These are phyloP conservation scores for Metschnikowia noctiluminum DNA, from an alignment of 805 yeast genomes.

Conservation along the genomic window DNA sequence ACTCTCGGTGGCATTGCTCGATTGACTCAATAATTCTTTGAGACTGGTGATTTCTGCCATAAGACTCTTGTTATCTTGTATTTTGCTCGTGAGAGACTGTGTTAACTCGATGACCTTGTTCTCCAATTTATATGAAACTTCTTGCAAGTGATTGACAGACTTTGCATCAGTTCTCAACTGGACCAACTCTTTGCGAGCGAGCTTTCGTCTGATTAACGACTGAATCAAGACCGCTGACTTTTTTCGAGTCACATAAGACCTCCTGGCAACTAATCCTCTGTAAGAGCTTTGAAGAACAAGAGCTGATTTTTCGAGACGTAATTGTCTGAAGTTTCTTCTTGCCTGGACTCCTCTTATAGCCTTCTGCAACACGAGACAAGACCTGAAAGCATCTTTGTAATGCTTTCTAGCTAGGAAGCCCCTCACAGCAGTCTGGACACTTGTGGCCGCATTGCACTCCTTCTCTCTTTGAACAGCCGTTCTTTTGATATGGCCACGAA, in stretches of 20 bases:
- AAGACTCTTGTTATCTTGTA: constrained; percentile 76
- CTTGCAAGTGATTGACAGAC: constrained; percentile 84
- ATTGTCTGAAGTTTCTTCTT: constrained; percentile 49
- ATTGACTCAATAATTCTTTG: constrained; percentile 48
- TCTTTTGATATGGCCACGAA: constrained; percentile 65
- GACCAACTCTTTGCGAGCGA: constrained; percentile 64
- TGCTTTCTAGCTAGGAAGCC: constrained; percentile 47
- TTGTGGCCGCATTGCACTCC: constrained; percentile 60
- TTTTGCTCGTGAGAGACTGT: constrained; percentile 73
- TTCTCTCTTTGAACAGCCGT: constrained; percentile 49
- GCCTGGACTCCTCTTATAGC: constrained; percentile 49
- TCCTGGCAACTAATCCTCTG: constrained; percentile 67
- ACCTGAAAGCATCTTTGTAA: constrained; percentile 28
- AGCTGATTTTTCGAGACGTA: constrained; percentile 62
- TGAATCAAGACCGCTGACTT: constrained; percentile 70
- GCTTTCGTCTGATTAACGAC: constrained; percentile 69
- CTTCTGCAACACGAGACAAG: constrained; percentile 45
- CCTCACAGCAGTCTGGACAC: constrained; percentile 67
- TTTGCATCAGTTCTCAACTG: constrained; percentile 81
- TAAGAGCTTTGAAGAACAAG: constrained; percentile 65
- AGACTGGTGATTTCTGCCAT: constrained; percentile 53
- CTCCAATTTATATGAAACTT: constrained; percentile 89
- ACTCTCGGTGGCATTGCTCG: constrained; percentile 49
- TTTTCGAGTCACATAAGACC: constrained; percentile 41
- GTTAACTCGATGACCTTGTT: constrained; percentile 97